Percentiles rank a stretch among this genome's conserved stretches.
Evolutionary conservation across 805 yeast species (phyloP).

Genomic region (Saccharomycopsis sp.): DNA sequence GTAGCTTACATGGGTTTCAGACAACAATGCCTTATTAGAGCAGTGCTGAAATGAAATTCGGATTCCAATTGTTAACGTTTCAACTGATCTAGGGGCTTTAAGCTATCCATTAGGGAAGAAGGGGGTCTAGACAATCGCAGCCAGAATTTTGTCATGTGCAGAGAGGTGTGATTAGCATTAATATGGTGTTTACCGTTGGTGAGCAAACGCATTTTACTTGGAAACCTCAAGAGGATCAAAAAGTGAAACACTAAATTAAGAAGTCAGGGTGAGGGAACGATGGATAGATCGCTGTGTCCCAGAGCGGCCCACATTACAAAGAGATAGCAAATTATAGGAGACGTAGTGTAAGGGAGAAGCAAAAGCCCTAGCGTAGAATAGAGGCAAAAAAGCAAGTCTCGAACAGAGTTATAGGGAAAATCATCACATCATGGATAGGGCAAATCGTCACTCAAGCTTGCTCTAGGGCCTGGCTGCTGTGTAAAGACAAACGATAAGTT

Average conservation of each 20-base stretch:
- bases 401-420: too few species aligned
- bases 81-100: slow-evolving; percentile 27
- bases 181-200: neutral
- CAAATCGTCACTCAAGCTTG: too few species aligned
- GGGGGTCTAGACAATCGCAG: neutral
- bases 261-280: too few species aligned
- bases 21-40: neutral
- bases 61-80: neutral
- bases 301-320: too few species aligned
- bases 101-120: slow-evolving; percentile 30
- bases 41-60: neutral
- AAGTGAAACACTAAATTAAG: too few species aligned
- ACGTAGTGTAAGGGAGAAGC: neutral
- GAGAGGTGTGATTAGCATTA: neutral
- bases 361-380: neutral
- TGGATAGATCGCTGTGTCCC: too few species aligned
- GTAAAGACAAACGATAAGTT: too few species aligned
- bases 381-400: neutral
- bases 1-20: too few species aligned
- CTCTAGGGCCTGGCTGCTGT: too few species aligned
- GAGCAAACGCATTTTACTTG: neutral
- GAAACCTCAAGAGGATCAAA: neutral
- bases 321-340: too few species aligned
- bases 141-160: neutral
- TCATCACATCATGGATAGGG: neutral